These are phyloP conservation scores for Globisporangium alternatum DNA, from an alignment of 352 stramenopile genomes.

Conservation along the genomic window DNA sequence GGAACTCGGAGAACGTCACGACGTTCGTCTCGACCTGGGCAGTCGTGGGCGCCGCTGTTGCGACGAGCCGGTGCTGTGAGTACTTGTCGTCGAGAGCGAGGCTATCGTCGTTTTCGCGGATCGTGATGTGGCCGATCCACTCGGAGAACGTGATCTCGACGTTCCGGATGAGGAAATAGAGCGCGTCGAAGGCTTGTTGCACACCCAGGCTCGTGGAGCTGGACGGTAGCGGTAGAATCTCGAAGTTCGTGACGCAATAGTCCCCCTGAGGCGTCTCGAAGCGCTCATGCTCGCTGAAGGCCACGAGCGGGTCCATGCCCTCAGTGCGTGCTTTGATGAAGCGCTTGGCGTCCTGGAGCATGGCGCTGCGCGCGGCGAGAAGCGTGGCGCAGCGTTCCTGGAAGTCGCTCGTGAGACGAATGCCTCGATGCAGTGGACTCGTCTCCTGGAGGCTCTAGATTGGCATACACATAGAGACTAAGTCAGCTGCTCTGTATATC, in stretches of 20 bases:
- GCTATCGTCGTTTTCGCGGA: slow-evolving; percentile 17
- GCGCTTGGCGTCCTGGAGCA: slow-evolving; percentile 23
- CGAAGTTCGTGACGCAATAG: slow-evolving; percentile 40
- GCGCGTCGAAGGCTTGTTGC: slow-evolving; percentile 32
- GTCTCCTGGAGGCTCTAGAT: slow-evolving; percentile 5
- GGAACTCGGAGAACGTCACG: slow-evolving; percentile 7
- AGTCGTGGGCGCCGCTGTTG: not conserved
- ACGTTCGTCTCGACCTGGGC: slow-evolving; percentile 12
- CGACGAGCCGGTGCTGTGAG: slow-evolving; percentile 10
- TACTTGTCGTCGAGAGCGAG: not conserved
- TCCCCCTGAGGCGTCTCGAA: slow-evolving; percentile 32
- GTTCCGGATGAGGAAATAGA: slow-evolving; percentile 38
- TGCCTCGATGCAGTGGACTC: slow-evolving; percentile 9
- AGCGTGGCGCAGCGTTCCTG: slow-evolving; percentile 25
- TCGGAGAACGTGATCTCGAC: slow-evolving; percentile 65
- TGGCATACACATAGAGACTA: not conserved
- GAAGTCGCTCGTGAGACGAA: slow-evolving; percentile 27
- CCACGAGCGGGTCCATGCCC: slow-evolving; percentile 18
- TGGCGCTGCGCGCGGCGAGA: slow-evolving; percentile 22
- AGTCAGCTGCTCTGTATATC: slow-evolving; percentile 11
- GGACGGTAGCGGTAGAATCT: slow-evolving; percentile 31
- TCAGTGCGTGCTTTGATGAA: slow-evolving; percentile 31
- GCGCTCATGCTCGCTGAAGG: not conserved
- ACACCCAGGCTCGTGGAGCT: slow-evolving; percentile 20
- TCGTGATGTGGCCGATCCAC: slow-evolving; percentile 11